Conservation (phyloP, 116 monocot species). For the Iris pallida region DNA sequence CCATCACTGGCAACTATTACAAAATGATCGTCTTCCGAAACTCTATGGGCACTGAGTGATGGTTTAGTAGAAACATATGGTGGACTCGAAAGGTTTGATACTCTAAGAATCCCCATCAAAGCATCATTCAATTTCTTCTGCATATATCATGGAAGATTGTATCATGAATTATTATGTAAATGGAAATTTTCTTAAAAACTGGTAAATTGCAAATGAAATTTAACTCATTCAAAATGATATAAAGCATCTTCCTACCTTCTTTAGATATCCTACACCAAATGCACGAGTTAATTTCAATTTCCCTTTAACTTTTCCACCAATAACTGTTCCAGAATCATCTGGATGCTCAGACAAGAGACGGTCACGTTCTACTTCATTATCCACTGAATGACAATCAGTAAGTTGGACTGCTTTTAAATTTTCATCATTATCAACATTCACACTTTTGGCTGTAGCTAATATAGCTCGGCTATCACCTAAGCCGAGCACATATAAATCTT, state of each 20-base stretch:
- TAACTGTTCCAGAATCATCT: slow-evolving; percentile 51
- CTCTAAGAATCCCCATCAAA: slow-evolving; percentile 83
- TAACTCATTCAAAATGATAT: neutral
- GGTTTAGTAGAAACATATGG: slow-evolving; percentile 74
- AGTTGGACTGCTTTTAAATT: slow-evolving; percentile 1
- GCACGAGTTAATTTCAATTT: slow-evolving; percentile 78
- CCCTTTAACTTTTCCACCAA: slow-evolving; percentile 62
- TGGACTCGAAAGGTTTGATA: slow-evolving; percentile 54
- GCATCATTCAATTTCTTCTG: slow-evolving; percentile 75
- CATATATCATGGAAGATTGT: too few species aligned
- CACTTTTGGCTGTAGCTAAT: slow-evolving; percentile 28
- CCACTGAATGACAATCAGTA: slow-evolving; percentile 53
- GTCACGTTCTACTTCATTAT: slow-evolving; percentile 42
- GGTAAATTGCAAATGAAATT: neutral
- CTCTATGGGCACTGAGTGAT: slow-evolving; percentile 49
- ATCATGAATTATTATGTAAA: neutral
- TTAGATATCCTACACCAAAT: slow-evolving; percentile 84
- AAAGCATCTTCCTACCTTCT: slow-evolving; percentile 39
- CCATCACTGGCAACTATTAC: slow-evolving; percentile 80
- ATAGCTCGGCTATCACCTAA: slow-evolving; percentile 94
- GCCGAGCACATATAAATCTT: slow-evolving; percentile 56
- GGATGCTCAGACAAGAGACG: slow-evolving; percentile 58
- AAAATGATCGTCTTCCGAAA: slow-evolving; percentile 69
- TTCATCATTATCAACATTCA: too few species aligned
- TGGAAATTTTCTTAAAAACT: neutral